Evolutionary conservation across 129 eudicot species (phyloP).

Genomic region (Daucus carota): DH1_v3.0 NC_030387.2:1121001-1121500

Average conservation of each 20-base stretch:
- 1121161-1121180: not conserved
- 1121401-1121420: slow-evolving; percentile 12
- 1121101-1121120: no score
- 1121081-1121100: no score
- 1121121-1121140: no score
- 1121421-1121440: not conserved
- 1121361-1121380: slow-evolving; percentile 89
- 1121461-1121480: not conserved
- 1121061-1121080: no score
- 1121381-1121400: slow-evolving; percentile 92
- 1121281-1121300: not conserved
- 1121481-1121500: not conserved
- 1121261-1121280: not conserved
- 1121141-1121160: not conserved
- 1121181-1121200: not conserved
- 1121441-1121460: slow-evolving; percentile 2
- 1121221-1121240: not conserved
- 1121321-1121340: slow-evolving; percentile 5
- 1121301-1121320: not conserved
- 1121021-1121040: no score
- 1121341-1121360: slow-evolving; percentile 96
- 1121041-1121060: no score
- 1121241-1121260: not conserved
- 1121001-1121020: no score
- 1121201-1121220: not conserved